These are phyloP conservation scores for Penicillium waksmanii DNA, from an alignment of 495 filamentous ascomycete species.

Conservation along the genomic window DNA sequence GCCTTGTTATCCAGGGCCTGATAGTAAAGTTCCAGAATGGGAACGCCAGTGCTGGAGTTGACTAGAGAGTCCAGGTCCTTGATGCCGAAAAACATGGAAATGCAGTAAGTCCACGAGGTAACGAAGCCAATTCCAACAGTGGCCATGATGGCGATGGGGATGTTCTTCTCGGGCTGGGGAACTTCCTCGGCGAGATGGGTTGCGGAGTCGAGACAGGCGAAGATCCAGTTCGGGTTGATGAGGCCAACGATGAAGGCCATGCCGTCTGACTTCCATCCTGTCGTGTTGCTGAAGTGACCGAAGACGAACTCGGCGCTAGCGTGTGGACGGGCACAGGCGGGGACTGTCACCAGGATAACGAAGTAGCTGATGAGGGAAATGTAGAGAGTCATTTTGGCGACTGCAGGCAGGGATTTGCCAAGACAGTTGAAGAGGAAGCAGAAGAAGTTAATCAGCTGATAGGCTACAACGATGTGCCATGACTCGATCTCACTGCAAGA, in stretches of 20 bases:
- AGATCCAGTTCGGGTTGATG: slow-evolving; percentile 64
- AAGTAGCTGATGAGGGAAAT: slow-evolving; percentile 57
- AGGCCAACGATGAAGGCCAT: slow-evolving; percentile 70
- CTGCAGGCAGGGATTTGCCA: slow-evolving; percentile 52
- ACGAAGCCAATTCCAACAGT: slow-evolving; percentile 62
- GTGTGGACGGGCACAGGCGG: slow-evolving; percentile 57
- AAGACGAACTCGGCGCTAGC: slow-evolving; percentile 63
- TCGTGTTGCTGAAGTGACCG: slow-evolving; percentile 62
- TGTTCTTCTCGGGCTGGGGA: slow-evolving; percentile 46
- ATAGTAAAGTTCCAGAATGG: slow-evolving; percentile 61
- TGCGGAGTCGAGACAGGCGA: slow-evolving; percentile 62
- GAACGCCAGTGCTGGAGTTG: slow-evolving; percentile 55
- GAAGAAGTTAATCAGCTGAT: slow-evolving; percentile 57
- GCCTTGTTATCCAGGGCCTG: slow-evolving; percentile 54
- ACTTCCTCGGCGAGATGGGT: slow-evolving; percentile 70
- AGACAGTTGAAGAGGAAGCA: slow-evolving; percentile 65
- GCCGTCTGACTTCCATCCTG: slow-evolving; percentile 59
- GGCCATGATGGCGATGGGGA: slow-evolving; percentile 58
- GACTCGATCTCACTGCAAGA: slow-evolving; percentile 47
- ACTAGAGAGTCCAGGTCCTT: slow-evolving; percentile 51
- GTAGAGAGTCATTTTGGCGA: slow-evolving; percentile 53
- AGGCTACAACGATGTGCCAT: slow-evolving; percentile 59
- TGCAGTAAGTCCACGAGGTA: slow-evolving; percentile 58
- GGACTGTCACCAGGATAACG: slow-evolving; percentile 59
- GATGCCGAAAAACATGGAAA: slow-evolving; percentile 64